Evolutionary conservation across 2,329 filamentous ascomycete species (phyloP).

Genomic region (Fusarium incarnatum): DNA sequence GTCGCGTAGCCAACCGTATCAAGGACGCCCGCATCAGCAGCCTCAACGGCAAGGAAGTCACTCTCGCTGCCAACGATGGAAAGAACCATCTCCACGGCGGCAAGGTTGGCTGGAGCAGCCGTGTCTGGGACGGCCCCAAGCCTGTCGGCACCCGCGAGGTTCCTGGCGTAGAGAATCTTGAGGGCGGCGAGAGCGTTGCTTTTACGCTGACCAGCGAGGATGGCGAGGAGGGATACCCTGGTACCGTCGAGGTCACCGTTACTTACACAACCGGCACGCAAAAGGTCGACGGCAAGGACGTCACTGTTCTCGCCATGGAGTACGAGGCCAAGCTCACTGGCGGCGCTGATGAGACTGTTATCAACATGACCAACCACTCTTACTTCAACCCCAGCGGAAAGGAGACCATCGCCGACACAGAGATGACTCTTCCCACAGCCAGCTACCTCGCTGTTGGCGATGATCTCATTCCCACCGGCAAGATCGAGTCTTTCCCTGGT

Average conservation of each 20-base stretch:
- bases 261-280: conserved; percentile 83
- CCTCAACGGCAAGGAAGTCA: conserved; percentile 78
- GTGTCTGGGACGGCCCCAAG: conserved; percentile 78
- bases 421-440: conserved; percentile 74
- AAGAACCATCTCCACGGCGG: conserved; percentile 82
- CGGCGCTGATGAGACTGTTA: conserved; percentile 85
- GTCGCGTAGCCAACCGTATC: conserved; percentile 85
- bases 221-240: conserved; percentile 91
- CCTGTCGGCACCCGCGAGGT: conserved; percentile 65
- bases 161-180: conserved; percentile 61
- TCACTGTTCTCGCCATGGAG: conserved; percentile 83
- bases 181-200: conserved; percentile 73
- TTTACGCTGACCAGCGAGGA: conserved; percentile 78
- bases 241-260: conserved; percentile 80
- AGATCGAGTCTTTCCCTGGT: conserved; percentile 72
- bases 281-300: conserved; percentile 69
- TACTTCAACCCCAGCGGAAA: conserved; percentile 74
- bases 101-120: conserved; percentile 82
- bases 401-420: conserved; percentile 65
- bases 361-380: conserved; percentile 97
- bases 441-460: conserved; percentile 79
- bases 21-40: conserved; percentile 75
- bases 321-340: conserved; percentile 87
- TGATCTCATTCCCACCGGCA: conserved; percentile 78
- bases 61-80: conserved; percentile 80